phyloP scores from a whole-genome alignment of 257 asterid genomes.

The Pogostemon cablin region DNA sequence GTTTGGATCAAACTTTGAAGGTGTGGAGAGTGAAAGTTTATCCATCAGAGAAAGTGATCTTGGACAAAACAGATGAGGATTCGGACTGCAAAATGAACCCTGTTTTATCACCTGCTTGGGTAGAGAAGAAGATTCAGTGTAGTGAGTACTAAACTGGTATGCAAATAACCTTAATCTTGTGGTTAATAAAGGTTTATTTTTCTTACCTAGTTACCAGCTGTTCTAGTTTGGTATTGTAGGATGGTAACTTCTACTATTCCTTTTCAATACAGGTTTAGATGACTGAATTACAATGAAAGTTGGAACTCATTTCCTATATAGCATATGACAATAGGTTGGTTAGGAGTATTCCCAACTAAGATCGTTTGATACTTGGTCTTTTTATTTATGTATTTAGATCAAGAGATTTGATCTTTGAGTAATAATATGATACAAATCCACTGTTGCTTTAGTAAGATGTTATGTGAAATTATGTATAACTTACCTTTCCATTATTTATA shows the following conservation, averaged over 20 bases:
- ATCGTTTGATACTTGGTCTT: neutral
- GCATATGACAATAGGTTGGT: too few relatives aligned
- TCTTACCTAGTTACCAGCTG: neutral
- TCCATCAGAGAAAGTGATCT: conserved; percentile 41
- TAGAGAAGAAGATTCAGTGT: conserved; percentile 65
- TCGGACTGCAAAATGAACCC: conserved; percentile 56
- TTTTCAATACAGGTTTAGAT: neutral
- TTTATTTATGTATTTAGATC: conserved; percentile 12
- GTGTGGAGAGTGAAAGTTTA: conserved; percentile 69
- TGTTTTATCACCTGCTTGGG: conserved; percentile 77
- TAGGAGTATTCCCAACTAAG: neutral
- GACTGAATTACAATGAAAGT: neutral
- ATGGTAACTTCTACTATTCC: neutral
- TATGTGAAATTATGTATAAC: too few relatives aligned
- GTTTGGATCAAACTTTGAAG: conserved; percentile 72
- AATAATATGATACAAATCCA: neutral
- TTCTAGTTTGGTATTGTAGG: neutral
- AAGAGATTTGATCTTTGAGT: conserved; percentile 8
- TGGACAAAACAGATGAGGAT: conserved; percentile 38
- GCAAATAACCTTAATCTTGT: neutral
- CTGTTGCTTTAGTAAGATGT: too few relatives aligned
- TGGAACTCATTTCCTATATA: too few relatives aligned
- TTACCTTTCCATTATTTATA: too few relatives aligned
- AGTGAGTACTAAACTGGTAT: conserved; percentile 34
- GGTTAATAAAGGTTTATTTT: neutral